Conservation (phyloP, 2,329 filamentous ascomycete genomes). For the Taxawa tesnikishii region DNA sequence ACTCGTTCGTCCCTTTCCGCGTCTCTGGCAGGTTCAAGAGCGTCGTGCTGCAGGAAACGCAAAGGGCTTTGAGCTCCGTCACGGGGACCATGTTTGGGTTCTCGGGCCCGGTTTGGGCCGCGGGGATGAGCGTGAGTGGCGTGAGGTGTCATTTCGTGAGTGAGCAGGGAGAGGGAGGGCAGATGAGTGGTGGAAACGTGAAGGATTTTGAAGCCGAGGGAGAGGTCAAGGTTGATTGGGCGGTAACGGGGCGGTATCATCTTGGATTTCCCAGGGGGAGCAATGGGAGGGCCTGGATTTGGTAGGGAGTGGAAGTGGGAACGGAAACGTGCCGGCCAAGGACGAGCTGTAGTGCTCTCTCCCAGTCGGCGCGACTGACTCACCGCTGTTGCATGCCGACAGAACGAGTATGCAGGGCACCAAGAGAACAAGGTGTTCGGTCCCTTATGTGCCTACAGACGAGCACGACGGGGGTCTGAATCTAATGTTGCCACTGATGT, state of each 20-base stretch:
- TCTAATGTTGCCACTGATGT: no score
- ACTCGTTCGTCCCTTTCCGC: constrained; percentile 28
- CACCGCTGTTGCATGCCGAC: no score
- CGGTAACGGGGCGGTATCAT: constrained; percentile 29
- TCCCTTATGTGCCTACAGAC: no score
- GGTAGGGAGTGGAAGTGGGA: no score
- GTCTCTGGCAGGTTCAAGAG: constrained; percentile 23
- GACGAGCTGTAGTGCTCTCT: no score
- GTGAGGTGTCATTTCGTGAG: constrained; percentile 25
- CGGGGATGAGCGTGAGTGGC: constrained; percentile 24
- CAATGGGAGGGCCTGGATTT: constrained; percentile 24
- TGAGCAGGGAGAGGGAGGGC: constrained; percentile 19
- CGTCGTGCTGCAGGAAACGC: constrained; percentile 15
- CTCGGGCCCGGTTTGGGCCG: constrained; percentile 26
- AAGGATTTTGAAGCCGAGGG: constrained; percentile 24
- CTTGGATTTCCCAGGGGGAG: constrained; percentile 27
- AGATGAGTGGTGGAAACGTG: constrained; percentile 22
- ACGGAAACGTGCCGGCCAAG: no score
- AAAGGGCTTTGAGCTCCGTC: constrained; percentile 18
- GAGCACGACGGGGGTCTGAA: no score
- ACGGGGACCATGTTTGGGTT: constrained; percentile 28
- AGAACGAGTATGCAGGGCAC: no score
- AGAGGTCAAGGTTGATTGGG: constrained; percentile 22
- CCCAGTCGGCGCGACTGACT: no score
- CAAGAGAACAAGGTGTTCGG: no score